Percentiles rank a stretch among this genome's conserved stretches.
Evolutionary conservation across 352 stramenopile genomes (phyloP).

Genomic region (Globisporangium spiculum): DNA sequence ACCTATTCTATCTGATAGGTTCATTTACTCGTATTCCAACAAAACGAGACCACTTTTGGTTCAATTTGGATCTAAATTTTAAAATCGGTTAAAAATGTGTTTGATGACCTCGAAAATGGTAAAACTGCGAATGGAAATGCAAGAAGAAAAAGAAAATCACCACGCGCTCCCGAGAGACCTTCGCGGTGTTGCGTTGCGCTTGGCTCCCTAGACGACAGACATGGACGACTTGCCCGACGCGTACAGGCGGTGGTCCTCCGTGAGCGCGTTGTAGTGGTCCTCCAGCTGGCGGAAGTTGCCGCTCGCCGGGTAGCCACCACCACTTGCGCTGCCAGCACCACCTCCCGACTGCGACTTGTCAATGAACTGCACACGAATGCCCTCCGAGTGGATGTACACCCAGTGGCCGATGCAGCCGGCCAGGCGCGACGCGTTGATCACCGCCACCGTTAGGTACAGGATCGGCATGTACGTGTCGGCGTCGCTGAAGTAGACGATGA

Average conservation of each 20-base stretch:
- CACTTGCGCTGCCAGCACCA: slow-evolving; percentile 48
- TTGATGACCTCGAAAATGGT: background rate
- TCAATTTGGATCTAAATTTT: background rate
- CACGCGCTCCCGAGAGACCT: background rate
- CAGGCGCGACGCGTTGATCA: slow-evolving; percentile 66
- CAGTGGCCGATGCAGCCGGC: slow-evolving; percentile 67
- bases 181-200: too few relatives aligned
- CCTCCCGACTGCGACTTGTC: slow-evolving; percentile 60
- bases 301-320: slow-evolving; percentile 35
- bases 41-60: background rate
- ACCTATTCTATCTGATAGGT: slow-evolving; percentile 7
- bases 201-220: slow-evolving; percentile 15
- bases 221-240: slow-evolving; percentile 34
- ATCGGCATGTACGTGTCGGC: slow-evolving; percentile 62
- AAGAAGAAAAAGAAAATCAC: background rate
- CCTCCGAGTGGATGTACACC: slow-evolving; percentile 61
- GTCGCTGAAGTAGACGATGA: slow-evolving; percentile 64
- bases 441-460: slow-evolving; percentile 66
- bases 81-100: background rate
- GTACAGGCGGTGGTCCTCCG: slow-evolving; percentile 59
- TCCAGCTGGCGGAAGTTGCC: slow-evolving; percentile 54
- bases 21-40: background rate
- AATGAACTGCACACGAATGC: slow-evolving; percentile 35
- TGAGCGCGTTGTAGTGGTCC: slow-evolving; percentile 68
- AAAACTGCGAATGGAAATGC: background rate